Percentiles rank a stretch among this genome's conserved stretches.
phyloP scores from a whole-genome alignment of 2,329 filamentous ascomycete genomes.

The Botrytis paeoniae region DNA sequence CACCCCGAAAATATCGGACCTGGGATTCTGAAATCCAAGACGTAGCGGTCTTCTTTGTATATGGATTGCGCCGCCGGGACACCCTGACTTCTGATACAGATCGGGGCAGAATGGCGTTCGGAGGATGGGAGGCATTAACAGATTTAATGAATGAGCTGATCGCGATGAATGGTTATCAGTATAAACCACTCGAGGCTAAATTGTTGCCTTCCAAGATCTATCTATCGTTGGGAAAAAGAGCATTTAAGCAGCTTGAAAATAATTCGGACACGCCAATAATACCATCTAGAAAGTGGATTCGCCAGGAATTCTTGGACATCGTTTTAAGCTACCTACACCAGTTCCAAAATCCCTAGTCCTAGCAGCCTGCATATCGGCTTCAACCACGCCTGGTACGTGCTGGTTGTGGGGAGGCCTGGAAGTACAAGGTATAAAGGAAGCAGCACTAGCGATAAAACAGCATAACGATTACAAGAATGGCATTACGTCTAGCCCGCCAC shows the following conservation, averaged over 20 bases:
- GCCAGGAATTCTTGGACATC: too few species aligned
- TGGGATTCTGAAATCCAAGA: not conserved
- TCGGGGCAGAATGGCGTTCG: too few species aligned
- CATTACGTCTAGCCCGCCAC: not conserved
- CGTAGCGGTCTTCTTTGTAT: not conserved
- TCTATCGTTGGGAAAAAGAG: too few species aligned
- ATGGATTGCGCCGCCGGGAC: not conserved
- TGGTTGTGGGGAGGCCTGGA: not conserved
- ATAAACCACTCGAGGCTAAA: too few species aligned
- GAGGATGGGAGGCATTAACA: not conserved
- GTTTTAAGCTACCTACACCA: too few species aligned
- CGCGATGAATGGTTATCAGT: too few species aligned
- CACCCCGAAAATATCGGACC: not conserved
- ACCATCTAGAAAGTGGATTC: too few species aligned
- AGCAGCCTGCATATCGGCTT: not conserved
- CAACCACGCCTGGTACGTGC: not conserved
- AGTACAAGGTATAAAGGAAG: not conserved
- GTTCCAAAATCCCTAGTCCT: too few species aligned
- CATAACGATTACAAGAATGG: not conserved
- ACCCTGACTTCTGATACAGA: too few species aligned
- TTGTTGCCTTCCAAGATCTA: too few species aligned
- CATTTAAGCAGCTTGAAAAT: not conserved
- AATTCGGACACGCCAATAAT: not conserved
- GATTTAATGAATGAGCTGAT: not conserved
- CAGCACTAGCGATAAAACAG: not conserved